These are phyloP conservation scores for Penicillium flavigenum DNA, from an alignment of 495 filamentous ascomycete genomes.

Conservation along the genomic window DNA sequence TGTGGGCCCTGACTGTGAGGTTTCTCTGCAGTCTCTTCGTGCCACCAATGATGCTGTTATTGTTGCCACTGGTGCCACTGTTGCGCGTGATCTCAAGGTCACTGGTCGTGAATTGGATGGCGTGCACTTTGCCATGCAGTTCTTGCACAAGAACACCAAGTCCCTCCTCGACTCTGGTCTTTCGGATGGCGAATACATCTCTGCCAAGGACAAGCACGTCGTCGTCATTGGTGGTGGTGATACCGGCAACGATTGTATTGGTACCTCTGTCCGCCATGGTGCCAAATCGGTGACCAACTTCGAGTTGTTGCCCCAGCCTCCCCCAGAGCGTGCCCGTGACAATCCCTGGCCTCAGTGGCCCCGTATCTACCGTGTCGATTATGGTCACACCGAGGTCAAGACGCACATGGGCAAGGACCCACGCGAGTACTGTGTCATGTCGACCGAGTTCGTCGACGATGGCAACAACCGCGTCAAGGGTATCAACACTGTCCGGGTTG, in stretches of 20 bases:
- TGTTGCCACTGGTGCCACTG: constrained; percentile 95
- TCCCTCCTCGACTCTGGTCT: constrained; percentile 93
- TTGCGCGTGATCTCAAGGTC: constrained; percentile 94
- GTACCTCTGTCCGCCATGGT: constrained; percentile 95
- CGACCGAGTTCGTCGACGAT: constrained; percentile 94
- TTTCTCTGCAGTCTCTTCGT: constrained; percentile 74
- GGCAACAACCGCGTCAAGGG: constrained; percentile 87
- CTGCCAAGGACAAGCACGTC: constrained; percentile 94
- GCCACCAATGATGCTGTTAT: constrained; percentile 80
- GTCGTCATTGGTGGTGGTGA: constrained; percentile 98
- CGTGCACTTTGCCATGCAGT: constrained; percentile 98
- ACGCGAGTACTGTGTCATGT: constrained; percentile 98
- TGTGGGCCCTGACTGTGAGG: constrained; percentile 72
- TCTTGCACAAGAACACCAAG: constrained; percentile 98
- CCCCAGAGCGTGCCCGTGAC: constrained; percentile 87
- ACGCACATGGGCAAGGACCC: constrained; percentile 97
- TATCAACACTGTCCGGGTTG: constrained; percentile 96
- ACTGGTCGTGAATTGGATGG: constrained; percentile 87
- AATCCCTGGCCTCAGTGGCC: constrained; percentile 99
- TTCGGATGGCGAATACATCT: constrained; percentile 85
- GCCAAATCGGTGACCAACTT: constrained; percentile 98
- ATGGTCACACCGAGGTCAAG: constrained; percentile 95
- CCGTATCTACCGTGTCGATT: constrained; percentile 96
- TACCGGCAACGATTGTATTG: constrained; percentile 99
- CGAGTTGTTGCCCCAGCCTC: constrained; percentile 93